These are phyloP conservation scores for Fusarium torreyae DNA, from an alignment of 2,329 filamentous ascomycete genomes.

Conservation along the genomic window DNA sequence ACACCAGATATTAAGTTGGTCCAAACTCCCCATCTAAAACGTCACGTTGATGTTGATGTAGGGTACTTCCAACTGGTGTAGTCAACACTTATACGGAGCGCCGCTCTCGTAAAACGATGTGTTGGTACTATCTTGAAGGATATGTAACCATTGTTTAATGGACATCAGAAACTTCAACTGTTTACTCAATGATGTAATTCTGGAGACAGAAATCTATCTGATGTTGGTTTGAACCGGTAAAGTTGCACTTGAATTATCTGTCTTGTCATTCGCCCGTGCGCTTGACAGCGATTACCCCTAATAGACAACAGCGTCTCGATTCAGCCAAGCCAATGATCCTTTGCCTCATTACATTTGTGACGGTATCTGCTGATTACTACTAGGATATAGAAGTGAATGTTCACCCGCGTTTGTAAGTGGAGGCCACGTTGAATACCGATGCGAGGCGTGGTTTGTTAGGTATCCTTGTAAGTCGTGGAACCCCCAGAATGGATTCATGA, in stretches of 20 bases:
- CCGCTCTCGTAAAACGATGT: neutral
- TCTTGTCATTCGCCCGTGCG: neutral
- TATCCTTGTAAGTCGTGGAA: conserved; percentile 30
- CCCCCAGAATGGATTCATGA: conserved; percentile 32
- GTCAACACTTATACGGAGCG: no score
- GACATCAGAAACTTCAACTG: neutral
- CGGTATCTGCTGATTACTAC: conserved; percentile 5
- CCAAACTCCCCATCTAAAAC: conserved; percentile 19
- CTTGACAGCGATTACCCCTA: neutral
- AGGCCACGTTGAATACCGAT: conserved; percentile 10
- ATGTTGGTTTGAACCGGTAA: conserved; percentile 29
- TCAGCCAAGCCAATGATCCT: neutral
- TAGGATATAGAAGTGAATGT: conserved; percentile 22
- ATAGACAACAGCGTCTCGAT: neutral
- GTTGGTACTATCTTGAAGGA: conserved; percentile 7
- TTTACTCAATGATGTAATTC: conserved; percentile 12
- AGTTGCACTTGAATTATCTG: conserved; percentile 15
- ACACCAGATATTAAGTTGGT: conserved; percentile 17
- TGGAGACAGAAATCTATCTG: conserved; percentile 24
- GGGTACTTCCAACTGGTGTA: conserved; percentile 12
- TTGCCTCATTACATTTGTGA: neutral
- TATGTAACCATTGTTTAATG: conserved; percentile 15
- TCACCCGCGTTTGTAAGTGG: conserved; percentile 15
- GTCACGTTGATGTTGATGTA: conserved; percentile 17
- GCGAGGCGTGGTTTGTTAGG: conserved; percentile 18